phyloP scores from a whole-genome alignment of 2,329 filamentous ascomycete species.

The Dichotomopilus funicola region DNA sequence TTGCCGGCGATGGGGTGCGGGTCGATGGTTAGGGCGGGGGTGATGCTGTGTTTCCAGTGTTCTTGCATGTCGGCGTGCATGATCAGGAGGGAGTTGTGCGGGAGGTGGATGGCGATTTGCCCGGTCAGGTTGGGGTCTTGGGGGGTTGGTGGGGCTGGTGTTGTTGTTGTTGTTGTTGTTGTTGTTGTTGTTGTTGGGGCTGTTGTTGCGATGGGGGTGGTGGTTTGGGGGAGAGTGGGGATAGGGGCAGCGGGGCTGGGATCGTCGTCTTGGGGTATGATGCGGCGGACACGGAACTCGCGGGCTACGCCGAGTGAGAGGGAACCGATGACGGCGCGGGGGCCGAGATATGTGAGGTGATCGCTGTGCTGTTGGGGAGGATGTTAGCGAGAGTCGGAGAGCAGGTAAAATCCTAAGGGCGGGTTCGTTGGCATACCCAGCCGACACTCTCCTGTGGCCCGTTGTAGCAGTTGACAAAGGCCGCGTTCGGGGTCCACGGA shows the following conservation, averaged over 20 bases:
- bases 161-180: slow-evolving; percentile 53
- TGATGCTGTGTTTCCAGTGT: slow-evolving; percentile 87
- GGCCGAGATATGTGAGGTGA: slow-evolving; percentile 87
- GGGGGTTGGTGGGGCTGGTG: slow-evolving; percentile 30
- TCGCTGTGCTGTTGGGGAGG: slow-evolving; percentile 58
- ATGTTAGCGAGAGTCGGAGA: not conserved
- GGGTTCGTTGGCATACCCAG: slow-evolving; percentile 41
- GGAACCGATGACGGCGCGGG: slow-evolving; percentile 80
- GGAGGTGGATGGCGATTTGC: slow-evolving; percentile 87
- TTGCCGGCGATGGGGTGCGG: slow-evolving; percentile 78
- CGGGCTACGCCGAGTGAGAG: slow-evolving; percentile 86
- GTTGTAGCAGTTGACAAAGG: slow-evolving; percentile 91
- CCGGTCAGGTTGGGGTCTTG: slow-evolving; percentile 52
- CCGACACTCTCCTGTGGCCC: slow-evolving; percentile 78
- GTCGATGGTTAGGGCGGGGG: slow-evolving; percentile 67
- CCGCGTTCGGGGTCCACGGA: slow-evolving; percentile 77
- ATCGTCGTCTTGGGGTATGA: slow-evolving; percentile 54
- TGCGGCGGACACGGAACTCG: slow-evolving; percentile 79
- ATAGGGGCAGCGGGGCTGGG: too few relatives aligned
- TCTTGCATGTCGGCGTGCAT: slow-evolving; percentile 99
- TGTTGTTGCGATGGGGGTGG: slow-evolving; percentile 9
- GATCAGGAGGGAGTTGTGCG: slow-evolving; percentile 85
- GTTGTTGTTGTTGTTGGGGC: slow-evolving; percentile 50
- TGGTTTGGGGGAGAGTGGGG: too few relatives aligned
- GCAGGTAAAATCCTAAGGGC: not conserved